Base-by-base conservation (phyloP, 2,329 filamentous ascomycete genomes). In the Pseudopyrenochaeta lycopersici region DNA sequence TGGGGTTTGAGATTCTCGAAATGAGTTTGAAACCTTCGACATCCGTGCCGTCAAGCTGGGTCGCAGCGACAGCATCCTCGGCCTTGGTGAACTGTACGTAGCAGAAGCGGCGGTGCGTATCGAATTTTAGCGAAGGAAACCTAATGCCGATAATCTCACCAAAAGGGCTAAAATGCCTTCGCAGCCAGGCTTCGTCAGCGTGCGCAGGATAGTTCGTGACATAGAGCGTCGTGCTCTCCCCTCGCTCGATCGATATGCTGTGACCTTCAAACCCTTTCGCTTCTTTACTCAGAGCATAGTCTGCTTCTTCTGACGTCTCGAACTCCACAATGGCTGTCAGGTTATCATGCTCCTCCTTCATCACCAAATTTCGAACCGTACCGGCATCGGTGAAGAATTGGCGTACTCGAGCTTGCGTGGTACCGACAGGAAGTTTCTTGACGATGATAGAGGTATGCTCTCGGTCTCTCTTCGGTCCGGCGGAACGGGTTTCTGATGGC, bases 371-470 rank as follows among this genome's bases (percentile, higher is more conserved):
- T 66, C 92, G 91, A 70, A 97, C 90, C 35, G 87, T 88, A 11
- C 95, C 95, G 66, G 93, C 96, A 58, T 93, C 91, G 68, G 89
- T 89, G 78, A 99, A 98, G 73, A 96, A 98, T 72, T 96, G 90
- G 51, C 90, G 87, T 12, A 98, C 78, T 64, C 89, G 89, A 11
- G 85, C 88, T 67, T 91, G 87, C 0, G 87, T 87, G 1, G 88
- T 85, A 48, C 89, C 85, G 3, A 73, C 66, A 1, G 95, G 92
- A 20, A 99, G 77, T 63, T 92, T 90, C 45, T 85, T 88, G 3
- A 97, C 88, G 47, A 96, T 85, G 42, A 98, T 84, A 0, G 91
- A 93, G 0, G 92, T 89, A 74, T 98, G 90, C 71, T 99, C 95
- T 36, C 95, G 88, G 75, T 99, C 93, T 49, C 95, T 88, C 74